These are phyloP conservation scores for Apophysomyces elegans DNA, from an alignment of 371 early-diverging fungal species.

Conservation along the genomic window DNA sequence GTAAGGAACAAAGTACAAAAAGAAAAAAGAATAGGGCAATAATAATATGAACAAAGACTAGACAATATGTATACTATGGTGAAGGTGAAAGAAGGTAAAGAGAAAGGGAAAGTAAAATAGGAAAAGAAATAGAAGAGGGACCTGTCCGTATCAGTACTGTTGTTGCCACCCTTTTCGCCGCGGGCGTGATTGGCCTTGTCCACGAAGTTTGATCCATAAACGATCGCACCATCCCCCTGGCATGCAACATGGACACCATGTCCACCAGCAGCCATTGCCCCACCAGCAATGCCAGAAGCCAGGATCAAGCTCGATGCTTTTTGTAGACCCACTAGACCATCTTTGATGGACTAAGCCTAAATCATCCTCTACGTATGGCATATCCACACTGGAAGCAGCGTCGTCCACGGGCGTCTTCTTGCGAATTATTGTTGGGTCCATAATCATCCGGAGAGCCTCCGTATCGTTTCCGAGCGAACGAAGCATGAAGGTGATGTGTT, in stretches of 20 bases:
- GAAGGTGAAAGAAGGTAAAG: background rate
- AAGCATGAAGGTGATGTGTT: constrained; percentile 27
- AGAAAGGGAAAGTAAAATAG: too few relatives aligned
- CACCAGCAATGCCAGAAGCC: constrained; percentile 46
- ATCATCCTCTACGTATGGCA: constrained; percentile 15
- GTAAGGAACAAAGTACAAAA: constrained; percentile 2
- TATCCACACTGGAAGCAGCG: constrained; percentile 22
- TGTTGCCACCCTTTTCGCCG: constrained; percentile 10
- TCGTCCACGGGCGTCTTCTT: constrained; percentile 10
- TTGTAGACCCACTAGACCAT: constrained; percentile 37
- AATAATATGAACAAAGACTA: background rate
- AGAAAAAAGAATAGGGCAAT: constrained; percentile 7
- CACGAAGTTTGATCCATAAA: constrained; percentile 32
- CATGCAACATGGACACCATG: constrained; percentile 52
- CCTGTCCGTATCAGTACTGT: background rate
- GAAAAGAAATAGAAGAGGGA: background rate
- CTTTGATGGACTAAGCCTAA: background rate
- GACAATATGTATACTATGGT: constrained; percentile 1
- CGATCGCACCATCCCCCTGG: constrained; percentile 54
- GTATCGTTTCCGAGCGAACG: constrained; percentile 35
- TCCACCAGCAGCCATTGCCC: constrained; percentile 50
- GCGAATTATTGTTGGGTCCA: constrained; percentile 11
- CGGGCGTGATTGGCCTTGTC: background rate
- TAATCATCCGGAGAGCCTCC: constrained; percentile 35
- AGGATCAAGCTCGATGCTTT: constrained; percentile 49